Conservation (phyloP, 140 eudicot species). For the Flaveria floridana region DNA sequence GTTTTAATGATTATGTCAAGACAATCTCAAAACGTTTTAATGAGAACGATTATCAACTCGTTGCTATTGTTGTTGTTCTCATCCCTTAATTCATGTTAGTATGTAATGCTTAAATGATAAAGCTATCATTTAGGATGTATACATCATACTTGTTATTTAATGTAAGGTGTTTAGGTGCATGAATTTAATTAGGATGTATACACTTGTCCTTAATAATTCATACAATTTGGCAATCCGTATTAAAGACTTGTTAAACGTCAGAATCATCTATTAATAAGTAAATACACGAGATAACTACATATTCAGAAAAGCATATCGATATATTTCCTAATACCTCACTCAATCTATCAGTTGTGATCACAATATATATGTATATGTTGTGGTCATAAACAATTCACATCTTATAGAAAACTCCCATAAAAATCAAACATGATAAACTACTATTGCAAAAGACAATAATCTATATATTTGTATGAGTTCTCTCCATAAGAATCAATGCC, state of each 20-base stretch:
- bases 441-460: not conserved
- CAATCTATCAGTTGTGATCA: constrained; percentile 7
- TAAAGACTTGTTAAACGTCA: constrained; percentile 30
- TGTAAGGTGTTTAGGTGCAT: constrained; percentile 25
- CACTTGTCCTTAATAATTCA: constrained; percentile 31
- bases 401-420: not conserved
- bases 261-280: constrained; percentile 26
- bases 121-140: constrained; percentile 21
- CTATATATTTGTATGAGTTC: no score
- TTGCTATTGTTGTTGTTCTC: constrained; percentile 21
- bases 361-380: not conserved
- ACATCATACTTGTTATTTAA: constrained; percentile 13
- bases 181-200: constrained; percentile 20
- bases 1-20: not conserved
- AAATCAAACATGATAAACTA: not conserved
- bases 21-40: not conserved
- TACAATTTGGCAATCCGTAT: constrained; percentile 17
- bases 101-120: constrained; percentile 21
- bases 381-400: not conserved
- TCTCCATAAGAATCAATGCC: no score
- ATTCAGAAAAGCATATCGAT: not conserved
- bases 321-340: constrained; percentile 16
- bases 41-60: not conserved
- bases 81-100: constrained; percentile 27
- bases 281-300: not conserved